A percentile compares a stretch with the other conserved stretches of the same genome.
Conservation (phyloP, 225 moss, liverwort and hornwort species). For the Pseudisothecium myosuroides region DNA sequence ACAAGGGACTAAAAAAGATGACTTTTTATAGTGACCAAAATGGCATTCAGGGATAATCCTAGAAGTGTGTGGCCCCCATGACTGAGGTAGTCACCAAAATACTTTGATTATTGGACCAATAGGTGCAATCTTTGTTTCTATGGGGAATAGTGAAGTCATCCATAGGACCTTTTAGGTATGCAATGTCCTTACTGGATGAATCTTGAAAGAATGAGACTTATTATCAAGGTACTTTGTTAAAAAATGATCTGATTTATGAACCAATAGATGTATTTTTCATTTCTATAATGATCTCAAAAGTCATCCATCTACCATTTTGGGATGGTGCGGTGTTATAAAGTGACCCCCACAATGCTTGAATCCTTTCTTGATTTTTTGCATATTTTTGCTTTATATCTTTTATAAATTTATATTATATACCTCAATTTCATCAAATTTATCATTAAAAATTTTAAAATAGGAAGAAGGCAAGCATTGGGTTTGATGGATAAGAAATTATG, state of each 20-base stretch:
- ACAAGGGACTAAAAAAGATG: fast-evolving
- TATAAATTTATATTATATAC: background rate
- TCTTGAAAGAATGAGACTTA: fast-evolving
- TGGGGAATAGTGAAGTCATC: too few relatives aligned
- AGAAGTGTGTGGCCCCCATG: too few relatives aligned
- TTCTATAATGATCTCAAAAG: fast-evolving
- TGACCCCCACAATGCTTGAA: fast-evolving
- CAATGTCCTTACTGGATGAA: too few relatives aligned
- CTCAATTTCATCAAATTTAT: background rate
- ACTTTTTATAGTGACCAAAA: fast-evolving
- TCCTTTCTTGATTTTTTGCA: background rate
- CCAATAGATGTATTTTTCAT: background rate
- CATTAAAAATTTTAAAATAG: fast-evolving
- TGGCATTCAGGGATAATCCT: fast-evolving
- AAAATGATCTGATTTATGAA: background rate
- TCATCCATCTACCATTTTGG: background rate
- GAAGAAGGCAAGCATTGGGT: background rate
- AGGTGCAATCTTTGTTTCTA: too few relatives aligned
- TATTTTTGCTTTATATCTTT: background rate
- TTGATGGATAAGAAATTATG: background rate
- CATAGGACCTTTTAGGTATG: too few relatives aligned
- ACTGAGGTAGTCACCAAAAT: too few relatives aligned
- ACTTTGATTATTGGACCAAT: too few relatives aligned
- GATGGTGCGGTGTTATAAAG: fast-evolving
- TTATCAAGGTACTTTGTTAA: fast-evolving